phyloP scores from a whole-genome alignment of 495 filamentous ascomycete species.

The Saxophila tyrrhenica region DNA sequence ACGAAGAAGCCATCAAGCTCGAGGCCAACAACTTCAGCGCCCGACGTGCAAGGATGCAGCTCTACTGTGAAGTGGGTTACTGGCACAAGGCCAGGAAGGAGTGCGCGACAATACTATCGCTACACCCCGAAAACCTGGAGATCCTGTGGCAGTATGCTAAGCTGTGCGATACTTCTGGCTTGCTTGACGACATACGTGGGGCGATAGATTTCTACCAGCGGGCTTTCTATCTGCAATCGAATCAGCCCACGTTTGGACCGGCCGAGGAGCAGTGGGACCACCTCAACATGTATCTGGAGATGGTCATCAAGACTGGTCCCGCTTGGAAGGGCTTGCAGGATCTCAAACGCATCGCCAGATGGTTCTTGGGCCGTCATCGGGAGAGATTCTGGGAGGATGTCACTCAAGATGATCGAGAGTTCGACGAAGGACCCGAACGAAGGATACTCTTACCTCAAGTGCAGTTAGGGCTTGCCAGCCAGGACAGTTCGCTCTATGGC shows the following conservation, averaged over 20 bases:
- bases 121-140: conserved; percentile 46
- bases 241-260: conserved; percentile 35
- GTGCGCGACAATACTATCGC: conserved; percentile 51
- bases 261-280: conserved; percentile 68
- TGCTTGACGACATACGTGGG: conserved; percentile 42
- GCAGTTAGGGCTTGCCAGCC: conserved; percentile 41
- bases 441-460: conserved; percentile 46
- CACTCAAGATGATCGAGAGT: conserved; percentile 76
- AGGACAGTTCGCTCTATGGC: conserved; percentile 48
- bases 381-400: conserved; percentile 75
- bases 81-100: conserved; percentile 46
- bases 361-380: conserved; percentile 63
- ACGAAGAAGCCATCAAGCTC: conserved; percentile 54
- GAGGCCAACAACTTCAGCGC: conserved; percentile 47
- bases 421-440: conserved; percentile 64
- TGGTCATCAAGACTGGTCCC: conserved; percentile 39
- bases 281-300: conserved; percentile 69
- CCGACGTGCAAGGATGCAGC: conserved; percentile 48
- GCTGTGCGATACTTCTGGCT: conserved; percentile 38
- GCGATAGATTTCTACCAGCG: conserved; percentile 51
- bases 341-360: conserved; percentile 61
- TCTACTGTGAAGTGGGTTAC: conserved; percentile 47
- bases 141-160: conserved; percentile 55
- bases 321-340: conserved; percentile 49
- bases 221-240: conserved; percentile 45